Base-by-base conservation (phyloP, 306 rosid species). In the Medicago truncatula region DNA sequence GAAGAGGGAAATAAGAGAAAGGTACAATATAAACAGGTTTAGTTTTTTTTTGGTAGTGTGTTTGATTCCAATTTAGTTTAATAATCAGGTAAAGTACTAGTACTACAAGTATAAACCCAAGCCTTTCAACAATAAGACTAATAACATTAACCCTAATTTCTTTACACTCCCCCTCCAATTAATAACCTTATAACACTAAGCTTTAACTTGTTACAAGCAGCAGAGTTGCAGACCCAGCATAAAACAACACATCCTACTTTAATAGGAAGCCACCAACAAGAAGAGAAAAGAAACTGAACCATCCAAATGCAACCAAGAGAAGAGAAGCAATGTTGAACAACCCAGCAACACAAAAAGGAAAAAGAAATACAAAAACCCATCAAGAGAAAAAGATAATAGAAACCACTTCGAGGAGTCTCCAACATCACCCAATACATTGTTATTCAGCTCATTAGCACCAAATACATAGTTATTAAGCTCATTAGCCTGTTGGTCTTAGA, bases 281-380 rank as follows among this genome's bases (percentile, higher is more conserved):
- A 77, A 75, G 53, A 71, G 60, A 58, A 44, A 58, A 43, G 40
- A 67, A 76, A 25, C 47, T 59, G 23, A 57, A 31, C 75, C 76
- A 77, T 68, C 70, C 28, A 31, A 57, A 18, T 16, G 46, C 34
- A 41, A 52, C 7, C 31, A 23, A 23, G 50, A 38, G 58, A 46
- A 65, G 49, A 44, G 38, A 60, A 74, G 69, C 46, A 60, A 60
- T 59, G 44, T 4, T 50, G 23, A 76, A 64, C 17, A 13, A 11
- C 36, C 63, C 63, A 34, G 9, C 9, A 8, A 17, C 28, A 40
- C 21, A 62, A 20, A 59, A 75, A 63, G 36, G 40, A 6, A 4
- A 34, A 54, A 39, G 64, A 23, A 59, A 59, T 25, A 3, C 40
- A 59, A 40, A 59, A 12, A 59, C 65, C 65, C 18, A 13, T 59